Conservation (phyloP, 2,329 filamentous ascomycete species). For the Aspergillus texensis region DNA sequence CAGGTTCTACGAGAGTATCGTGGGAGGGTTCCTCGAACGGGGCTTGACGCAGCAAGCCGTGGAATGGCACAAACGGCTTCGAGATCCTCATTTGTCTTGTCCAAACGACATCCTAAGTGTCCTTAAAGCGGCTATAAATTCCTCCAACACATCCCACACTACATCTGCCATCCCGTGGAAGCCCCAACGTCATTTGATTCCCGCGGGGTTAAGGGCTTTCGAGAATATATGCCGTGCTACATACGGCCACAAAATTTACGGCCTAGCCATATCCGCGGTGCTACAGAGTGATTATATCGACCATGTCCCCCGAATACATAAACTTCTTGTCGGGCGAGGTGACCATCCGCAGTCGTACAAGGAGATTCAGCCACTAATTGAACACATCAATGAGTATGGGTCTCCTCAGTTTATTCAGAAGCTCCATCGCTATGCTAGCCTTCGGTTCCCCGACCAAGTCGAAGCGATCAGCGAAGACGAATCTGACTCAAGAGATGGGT, state of each 20-base stretch:
- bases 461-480: conserved; percentile 15
- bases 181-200: conserved; percentile 13
- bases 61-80: conserved; percentile 42
- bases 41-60: conserved; percentile 35
- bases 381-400: conserved; percentile 39
- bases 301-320: conserved; percentile 51
- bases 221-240: conserved; percentile 45
- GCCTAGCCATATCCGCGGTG: conserved; percentile 44
- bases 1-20: conserved; percentile 41
- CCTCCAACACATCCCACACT: conserved; percentile 22
- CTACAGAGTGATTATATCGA: conserved; percentile 40
- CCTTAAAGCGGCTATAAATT: conserved; percentile 30
- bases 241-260: conserved; percentile 46
- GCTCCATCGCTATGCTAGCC: conserved; percentile 25
- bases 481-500: conserved; percentile 2
- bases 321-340: conserved; percentile 42
- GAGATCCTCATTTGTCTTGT: conserved; percentile 32
- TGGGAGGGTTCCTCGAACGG: conserved; percentile 37
- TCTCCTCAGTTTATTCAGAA: conserved; percentile 26
- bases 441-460: conserved; percentile 18
- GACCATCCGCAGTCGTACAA: conserved; percentile 46
- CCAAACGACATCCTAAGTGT: conserved; percentile 35
- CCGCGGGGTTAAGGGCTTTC: conserved; percentile 38
- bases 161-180: conserved; percentile 16
- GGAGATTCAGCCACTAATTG: conserved; percentile 45